Percentiles rank a stretch among this genome's conserved stretches.
phyloP scores from a whole-genome alignment of 2,329 filamentous ascomycete species.

The Pyrenochaeta sp. region DNA sequence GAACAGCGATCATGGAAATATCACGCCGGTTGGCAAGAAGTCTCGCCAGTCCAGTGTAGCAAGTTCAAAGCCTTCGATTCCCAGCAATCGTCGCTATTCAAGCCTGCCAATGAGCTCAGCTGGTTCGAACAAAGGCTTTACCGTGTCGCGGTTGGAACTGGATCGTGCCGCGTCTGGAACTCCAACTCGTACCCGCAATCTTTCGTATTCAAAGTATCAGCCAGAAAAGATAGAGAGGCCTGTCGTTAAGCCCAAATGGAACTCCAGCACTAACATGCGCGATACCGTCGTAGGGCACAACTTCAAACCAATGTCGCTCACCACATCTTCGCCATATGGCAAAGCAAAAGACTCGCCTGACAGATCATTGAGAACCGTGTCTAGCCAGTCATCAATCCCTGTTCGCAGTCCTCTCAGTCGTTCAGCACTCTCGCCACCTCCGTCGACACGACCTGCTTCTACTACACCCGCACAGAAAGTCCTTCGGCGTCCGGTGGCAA shows the following conservation, averaged over 20 bases:
- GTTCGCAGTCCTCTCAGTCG: conserved; percentile 45
- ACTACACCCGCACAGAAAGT: conserved; percentile 39
- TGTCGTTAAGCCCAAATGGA: conserved; percentile 48
- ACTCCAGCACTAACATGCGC: conserved; percentile 46
- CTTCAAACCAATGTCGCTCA: conserved; percentile 45
- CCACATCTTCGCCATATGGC: conserved; percentile 43
- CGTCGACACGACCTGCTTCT: conserved; percentile 31
- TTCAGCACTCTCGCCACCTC: conserved; percentile 33
- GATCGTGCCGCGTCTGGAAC: conserved; percentile 28
- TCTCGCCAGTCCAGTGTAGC: conserved; percentile 57
- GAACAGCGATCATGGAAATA: conserved; percentile 54
- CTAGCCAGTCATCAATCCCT: conserved; percentile 44
- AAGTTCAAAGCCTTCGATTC: conserved; percentile 49
- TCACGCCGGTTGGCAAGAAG: conserved; percentile 57
- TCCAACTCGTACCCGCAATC: conserved; percentile 33
- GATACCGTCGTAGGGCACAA: conserved; percentile 50
- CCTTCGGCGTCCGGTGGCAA: conserved; percentile 35
- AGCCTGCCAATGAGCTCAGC: conserved; percentile 51
- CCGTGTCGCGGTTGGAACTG: conserved; percentile 28
- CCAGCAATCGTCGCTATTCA: conserved; percentile 56
- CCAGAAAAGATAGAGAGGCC: too few species aligned
- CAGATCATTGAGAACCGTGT: conserved; percentile 32
- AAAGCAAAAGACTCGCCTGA: conserved; percentile 25
- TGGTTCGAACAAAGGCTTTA: conserved; percentile 20
- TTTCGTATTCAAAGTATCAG: too few species aligned